A percentile compares a stretch with the other conserved stretches of the same genome.
phyloP scores from a whole-genome alignment of 2,329 filamentous ascomycete species.

The Ophiostoma ips region DNA sequence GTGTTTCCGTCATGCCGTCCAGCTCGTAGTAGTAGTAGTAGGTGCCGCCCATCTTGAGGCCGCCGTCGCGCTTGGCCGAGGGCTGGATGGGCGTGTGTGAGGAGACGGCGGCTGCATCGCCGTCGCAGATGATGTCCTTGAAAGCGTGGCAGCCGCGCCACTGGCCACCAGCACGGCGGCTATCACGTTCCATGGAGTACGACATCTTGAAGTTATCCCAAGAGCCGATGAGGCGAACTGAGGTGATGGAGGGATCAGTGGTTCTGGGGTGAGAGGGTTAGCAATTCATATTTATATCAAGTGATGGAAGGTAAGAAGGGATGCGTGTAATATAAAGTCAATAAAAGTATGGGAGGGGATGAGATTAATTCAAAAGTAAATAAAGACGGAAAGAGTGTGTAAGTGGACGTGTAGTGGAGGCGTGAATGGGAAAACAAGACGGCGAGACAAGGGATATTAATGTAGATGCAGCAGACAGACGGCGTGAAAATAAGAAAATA shows the following conservation, averaged over 20 bases:
- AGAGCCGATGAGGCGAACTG: constrained; percentile 73
- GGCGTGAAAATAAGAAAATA: neutral
- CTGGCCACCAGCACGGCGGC: constrained; percentile 55
- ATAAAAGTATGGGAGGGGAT: neutral
- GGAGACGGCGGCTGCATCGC: constrained; percentile 26
- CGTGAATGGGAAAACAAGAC: no score
- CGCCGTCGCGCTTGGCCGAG: constrained; percentile 46
- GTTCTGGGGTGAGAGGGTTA: constrained; percentile 28
- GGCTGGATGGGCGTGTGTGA: constrained; percentile 20
- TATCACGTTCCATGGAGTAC: constrained; percentile 72
- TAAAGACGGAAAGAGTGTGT: neutral
- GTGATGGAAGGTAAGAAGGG: no score
- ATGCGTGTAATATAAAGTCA: neutral
- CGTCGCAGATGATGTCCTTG: constrained; percentile 72
- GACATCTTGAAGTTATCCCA: constrained; percentile 85
- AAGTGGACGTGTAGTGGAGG: neutral
- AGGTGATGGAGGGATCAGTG: constrained; percentile 46
- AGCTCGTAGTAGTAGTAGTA: constrained; percentile 97
- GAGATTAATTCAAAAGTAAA: neutral
- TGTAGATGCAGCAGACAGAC: neutral
- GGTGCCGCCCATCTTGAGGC: constrained; percentile 78
- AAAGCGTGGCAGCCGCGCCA: constrained; percentile 86
- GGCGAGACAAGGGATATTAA: neutral
- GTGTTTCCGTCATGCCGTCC: constrained; percentile 61
- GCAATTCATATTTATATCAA: neutral